These are phyloP conservation scores for Citrus glauca DNA, from an alignment of 345 rosid species.

Conservation along the genomic window DNA sequence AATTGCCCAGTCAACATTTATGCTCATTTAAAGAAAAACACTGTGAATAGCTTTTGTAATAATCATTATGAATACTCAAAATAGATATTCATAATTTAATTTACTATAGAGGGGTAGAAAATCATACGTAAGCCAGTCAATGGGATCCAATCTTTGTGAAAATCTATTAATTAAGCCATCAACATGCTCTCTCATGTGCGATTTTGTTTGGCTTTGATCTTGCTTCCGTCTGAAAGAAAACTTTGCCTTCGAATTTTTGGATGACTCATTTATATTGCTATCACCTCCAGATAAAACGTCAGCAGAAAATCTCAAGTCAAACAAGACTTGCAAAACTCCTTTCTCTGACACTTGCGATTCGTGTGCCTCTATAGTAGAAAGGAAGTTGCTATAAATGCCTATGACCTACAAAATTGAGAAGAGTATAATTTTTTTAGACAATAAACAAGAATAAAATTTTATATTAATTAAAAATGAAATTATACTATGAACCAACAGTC, in stretches of 20 bases:
- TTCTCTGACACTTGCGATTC: constrained; percentile 81
- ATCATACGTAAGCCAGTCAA: constrained; percentile 98
- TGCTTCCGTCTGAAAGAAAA: constrained; percentile 63
- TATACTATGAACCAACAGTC: background rate
- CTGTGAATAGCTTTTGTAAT: background rate
- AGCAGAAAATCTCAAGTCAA: constrained; percentile 81
- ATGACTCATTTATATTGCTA: constrained; percentile 34
- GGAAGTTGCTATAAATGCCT: constrained; percentile 65
- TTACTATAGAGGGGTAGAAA: constrained; percentile 1
- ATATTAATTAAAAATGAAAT: background rate
- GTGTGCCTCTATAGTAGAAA: constrained; percentile 60
- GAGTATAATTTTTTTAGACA: background rate
- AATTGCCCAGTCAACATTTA: background rate
- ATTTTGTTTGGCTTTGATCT: constrained; percentile 51
- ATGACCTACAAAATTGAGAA: constrained; percentile 52
- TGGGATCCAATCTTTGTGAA: constrained; percentile 86
- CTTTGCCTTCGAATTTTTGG: constrained; percentile 49
- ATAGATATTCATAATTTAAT: background rate
- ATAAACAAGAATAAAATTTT: background rate
- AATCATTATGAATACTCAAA: background rate
- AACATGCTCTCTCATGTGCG: constrained; percentile 43
- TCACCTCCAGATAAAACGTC: constrained; percentile 87
- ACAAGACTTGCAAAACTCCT: constrained; percentile 81
- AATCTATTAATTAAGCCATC: constrained; percentile 58
- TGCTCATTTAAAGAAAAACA: background rate